Evolutionary conservation across 73 alveolate species (phyloP).

Genomic region (Stentor coeruleus): DNA sequence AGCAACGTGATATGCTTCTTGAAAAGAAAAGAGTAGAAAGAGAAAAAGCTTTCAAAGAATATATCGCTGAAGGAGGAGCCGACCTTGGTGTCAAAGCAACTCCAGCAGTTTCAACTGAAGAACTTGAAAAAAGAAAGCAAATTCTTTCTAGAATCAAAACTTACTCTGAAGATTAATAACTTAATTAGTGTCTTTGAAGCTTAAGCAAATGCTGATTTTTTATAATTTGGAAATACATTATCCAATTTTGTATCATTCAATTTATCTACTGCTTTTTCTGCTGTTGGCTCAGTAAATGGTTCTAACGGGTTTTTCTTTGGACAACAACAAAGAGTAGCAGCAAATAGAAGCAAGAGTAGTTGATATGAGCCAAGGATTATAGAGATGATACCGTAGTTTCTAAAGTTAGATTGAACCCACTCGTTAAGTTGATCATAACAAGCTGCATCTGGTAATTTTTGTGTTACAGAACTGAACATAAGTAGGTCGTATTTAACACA

Average conservation of each 20-base stretch:
- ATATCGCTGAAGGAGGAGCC: not conserved
- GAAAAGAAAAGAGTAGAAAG: conserved; percentile 16
- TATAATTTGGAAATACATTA: too few species aligned
- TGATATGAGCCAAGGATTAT: not conserved
- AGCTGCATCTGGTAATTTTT: not conserved
- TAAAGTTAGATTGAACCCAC: not conserved
- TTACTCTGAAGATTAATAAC: not conserved
- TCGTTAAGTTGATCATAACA: not conserved
- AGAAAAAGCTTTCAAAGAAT: conserved; percentile 23
- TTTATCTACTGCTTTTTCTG: too few species aligned
- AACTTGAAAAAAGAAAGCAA: conserved; percentile 3
- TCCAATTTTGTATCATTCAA: not conserved
- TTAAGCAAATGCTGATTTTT: too few species aligned
- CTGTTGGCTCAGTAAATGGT: not conserved
- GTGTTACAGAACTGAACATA: not conserved
- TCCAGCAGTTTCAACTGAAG: not conserved
- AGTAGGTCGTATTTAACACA: not conserved
- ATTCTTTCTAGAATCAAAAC: not conserved
- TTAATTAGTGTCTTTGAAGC: too few species aligned
- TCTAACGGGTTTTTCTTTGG: not conserved
- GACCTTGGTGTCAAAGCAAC: not conserved
- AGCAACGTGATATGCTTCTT: conserved; percentile 30
- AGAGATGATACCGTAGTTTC: not conserved
- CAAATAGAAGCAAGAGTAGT: not conserved
- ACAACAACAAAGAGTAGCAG: not conserved